Evolutionary conservation across 1,139 yeast species (phyloP).

Genomic region (Sugiyamaella novakii): DNA sequence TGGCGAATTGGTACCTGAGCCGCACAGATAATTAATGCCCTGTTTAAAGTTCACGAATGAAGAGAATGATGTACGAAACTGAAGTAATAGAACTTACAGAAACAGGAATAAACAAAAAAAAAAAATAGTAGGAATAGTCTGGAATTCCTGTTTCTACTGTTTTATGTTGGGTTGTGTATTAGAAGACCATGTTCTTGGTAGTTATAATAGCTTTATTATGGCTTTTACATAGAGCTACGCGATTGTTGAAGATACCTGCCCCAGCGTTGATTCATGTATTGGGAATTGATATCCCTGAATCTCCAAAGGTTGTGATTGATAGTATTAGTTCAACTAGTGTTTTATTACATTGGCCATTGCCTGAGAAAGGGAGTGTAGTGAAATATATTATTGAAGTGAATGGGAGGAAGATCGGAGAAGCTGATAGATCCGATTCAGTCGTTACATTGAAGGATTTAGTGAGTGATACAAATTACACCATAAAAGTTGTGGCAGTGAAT

Average conservation of each 20-base stretch:
- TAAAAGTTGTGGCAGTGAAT: slow-evolving; percentile 58
- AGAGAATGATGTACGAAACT: background rate
- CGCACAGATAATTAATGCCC: too few relatives aligned
- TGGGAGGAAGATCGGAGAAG: slow-evolving; percentile 49
- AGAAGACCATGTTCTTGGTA: slow-evolving; percentile 28
- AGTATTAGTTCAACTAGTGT: slow-evolving; percentile 53
- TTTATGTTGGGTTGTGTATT: too few relatives aligned
- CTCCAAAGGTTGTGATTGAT: slow-evolving; percentile 60
- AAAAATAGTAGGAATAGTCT: too few relatives aligned
- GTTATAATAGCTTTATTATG: slow-evolving; percentile 49
- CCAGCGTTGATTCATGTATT: slow-evolving; percentile 52
- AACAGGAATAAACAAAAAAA: background rate
- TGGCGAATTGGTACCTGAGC: background rate
- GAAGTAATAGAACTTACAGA: background rate
- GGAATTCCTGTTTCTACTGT: too few relatives aligned
- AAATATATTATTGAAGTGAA: slow-evolving; percentile 52
- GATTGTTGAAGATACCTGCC: slow-evolving; percentile 52
- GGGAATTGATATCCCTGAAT: slow-evolving; percentile 58
- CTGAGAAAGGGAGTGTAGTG: slow-evolving; percentile 41
- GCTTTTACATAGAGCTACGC: slow-evolving; percentile 52
- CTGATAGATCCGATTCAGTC: slow-evolving; percentile 41
- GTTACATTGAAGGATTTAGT: slow-evolving; percentile 48
- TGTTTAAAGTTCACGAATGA: background rate
- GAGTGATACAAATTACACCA: slow-evolving; percentile 54
- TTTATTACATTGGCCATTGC: slow-evolving; percentile 59